A percentile compares a stretch with the other conserved stretches of the same genome.
Conservation (phyloP, 1,284 basidiomycete species). For the Gymnopus androsaceus region DNA sequence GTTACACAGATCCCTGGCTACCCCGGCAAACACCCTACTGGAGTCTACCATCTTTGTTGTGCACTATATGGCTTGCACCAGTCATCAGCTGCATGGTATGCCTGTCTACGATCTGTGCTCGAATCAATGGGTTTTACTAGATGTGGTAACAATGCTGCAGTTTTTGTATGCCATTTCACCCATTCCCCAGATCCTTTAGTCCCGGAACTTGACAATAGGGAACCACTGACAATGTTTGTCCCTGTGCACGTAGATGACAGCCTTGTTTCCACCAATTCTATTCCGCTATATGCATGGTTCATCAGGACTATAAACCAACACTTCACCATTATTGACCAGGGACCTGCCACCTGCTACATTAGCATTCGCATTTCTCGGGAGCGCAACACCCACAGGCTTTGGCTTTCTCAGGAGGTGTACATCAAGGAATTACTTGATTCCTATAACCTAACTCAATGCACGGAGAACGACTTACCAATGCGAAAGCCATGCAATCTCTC, state of each 20-base stretch:
- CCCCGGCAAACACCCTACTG: conserved; percentile 11
- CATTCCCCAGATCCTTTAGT: neutral
- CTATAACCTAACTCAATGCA: neutral
- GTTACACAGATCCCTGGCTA: conserved; percentile 33
- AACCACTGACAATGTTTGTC: neutral
- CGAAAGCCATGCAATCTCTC: neutral
- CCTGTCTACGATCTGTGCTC: conserved; percentile 25
- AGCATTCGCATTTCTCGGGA: conserved; percentile 3
- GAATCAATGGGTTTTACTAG: conserved; percentile 23
- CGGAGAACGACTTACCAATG: neutral
- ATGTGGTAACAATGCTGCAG: conserved; percentile 24
- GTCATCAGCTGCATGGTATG: conserved; percentile 36
- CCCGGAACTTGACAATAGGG: neutral
- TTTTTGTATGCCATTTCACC: conserved; percentile 14
- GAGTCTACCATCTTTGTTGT: conserved; percentile 22
- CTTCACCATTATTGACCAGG: neutral
- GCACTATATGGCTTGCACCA: conserved; percentile 41
- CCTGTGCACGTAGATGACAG: conserved; percentile 9
- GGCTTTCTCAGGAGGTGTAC: conserved; percentile 7
- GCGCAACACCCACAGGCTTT: neutral
- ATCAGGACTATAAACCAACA: neutral
- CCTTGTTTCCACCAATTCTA: neutral
- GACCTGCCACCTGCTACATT: neutral
- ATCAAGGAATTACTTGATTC: conserved; percentile 10
- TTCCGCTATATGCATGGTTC: conserved; percentile 3